Percentiles rank a stretch among this genome's conserved stretches.
These are phyloP conservation scores for Xylaria hypoxylon DNA, from an alignment of 2,329 filamentous ascomycete species.

Conservation along the genomic window DNA sequence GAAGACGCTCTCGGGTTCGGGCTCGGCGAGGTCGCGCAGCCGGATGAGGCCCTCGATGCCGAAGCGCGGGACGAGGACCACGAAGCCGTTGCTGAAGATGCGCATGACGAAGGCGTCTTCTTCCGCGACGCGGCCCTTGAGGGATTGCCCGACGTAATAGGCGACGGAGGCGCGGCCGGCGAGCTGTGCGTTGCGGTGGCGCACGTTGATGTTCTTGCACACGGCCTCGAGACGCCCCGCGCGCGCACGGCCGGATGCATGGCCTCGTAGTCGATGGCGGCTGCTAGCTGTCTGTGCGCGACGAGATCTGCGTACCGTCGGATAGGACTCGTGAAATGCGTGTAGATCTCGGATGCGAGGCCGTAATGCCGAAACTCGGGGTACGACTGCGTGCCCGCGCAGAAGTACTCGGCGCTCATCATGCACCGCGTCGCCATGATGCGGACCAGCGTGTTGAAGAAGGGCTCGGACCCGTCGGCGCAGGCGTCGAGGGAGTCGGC, in stretches of 20 bases:
- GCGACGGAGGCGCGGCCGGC: slow-evolving; percentile 94
- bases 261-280: slow-evolving; percentile 91
- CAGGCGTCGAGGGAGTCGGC: slow-evolving; percentile 92
- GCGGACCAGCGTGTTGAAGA: slow-evolving; percentile 98
- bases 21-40: slow-evolving; percentile 81
- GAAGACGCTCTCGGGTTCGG: slow-evolving; percentile 83
- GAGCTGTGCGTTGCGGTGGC: slow-evolving; percentile 96
- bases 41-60: slow-evolving; percentile 94
- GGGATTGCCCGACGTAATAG: slow-evolving; percentile 96
- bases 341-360: slow-evolving; percentile 96
- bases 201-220: slow-evolving; percentile 98
- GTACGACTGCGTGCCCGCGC: slow-evolving; percentile 90
- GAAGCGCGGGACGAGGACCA: slow-evolving; percentile 94
- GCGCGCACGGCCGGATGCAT: slow-evolving; percentile 85
- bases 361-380: slow-evolving; percentile 98
- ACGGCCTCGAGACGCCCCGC: slow-evolving; percentile 89
- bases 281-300: slow-evolving; percentile 92
- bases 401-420: slow-evolving; percentile 99
- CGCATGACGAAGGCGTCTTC: slow-evolving; percentile 98
- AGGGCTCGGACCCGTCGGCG: slow-evolving; percentile 82
- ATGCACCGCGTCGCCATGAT: slow-evolving; percentile 99
- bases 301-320: slow-evolving; percentile 97
- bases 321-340: slow-evolving; percentile 97
- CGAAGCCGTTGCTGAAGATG: slow-evolving; percentile 96
- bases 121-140: slow-evolving; percentile 79